Evolutionary conservation across 192 early-diverging fungal genomes (phyloP).

Genomic region (Paraglomus occultum): DNA sequence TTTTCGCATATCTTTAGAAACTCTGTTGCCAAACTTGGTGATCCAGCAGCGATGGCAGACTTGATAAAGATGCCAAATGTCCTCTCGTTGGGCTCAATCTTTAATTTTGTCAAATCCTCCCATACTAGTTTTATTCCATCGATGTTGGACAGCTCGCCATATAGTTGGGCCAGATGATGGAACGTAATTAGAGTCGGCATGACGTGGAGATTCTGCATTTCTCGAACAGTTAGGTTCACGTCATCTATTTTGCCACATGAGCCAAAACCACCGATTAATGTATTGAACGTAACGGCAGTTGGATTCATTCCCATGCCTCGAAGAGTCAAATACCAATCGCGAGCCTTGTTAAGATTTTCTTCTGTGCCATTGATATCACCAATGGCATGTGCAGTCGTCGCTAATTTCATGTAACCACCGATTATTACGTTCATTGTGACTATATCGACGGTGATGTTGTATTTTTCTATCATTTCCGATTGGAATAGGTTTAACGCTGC

Average conservation of each 20-base stretch:
- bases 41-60: neutral
- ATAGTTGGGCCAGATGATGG: neutral
- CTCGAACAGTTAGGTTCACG: neutral
- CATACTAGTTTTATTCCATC: slow-evolving; percentile 6
- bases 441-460: neutral
- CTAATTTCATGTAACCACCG: neutral
- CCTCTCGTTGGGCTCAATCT: neutral
- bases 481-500: neutral
- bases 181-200: slow-evolving; percentile 2
- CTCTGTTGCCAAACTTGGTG: neutral
- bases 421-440: slow-evolving; percentile 1
- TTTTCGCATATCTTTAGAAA: neutral
- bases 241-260: neutral
- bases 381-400: neutral
- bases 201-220: neutral
- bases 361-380: neutral
- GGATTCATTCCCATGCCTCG: neutral
- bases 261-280: neutral
- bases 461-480: slow-evolving; percentile 2
- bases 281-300: slow-evolving; percentile 1
- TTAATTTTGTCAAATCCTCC: neutral
- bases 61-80: neutral
- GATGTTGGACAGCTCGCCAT: neutral
- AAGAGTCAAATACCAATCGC: slow-evolving; percentile 6
- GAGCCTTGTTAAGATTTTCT: neutral